These are phyloP conservation scores for Goniomonas avonlea DNA, from an alignment of 78 protist genomes.

Conservation along the genomic window DNA sequence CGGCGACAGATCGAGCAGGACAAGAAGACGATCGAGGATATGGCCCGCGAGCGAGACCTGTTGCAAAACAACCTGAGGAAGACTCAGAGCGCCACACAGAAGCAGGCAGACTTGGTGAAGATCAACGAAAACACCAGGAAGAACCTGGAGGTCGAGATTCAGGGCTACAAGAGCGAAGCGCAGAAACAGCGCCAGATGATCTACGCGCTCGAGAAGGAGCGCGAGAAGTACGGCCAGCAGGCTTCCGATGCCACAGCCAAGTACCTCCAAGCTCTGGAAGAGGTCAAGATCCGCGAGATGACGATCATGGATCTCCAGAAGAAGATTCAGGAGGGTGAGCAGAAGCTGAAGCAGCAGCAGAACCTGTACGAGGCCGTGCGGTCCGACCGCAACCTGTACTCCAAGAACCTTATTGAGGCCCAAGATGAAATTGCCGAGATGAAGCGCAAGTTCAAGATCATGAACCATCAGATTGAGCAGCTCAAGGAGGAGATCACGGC, in stretches of 20 bases:
- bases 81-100: background rate
- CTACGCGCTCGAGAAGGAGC: slow-evolving; percentile 55
- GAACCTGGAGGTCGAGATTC: slow-evolving; percentile 52
- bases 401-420: slow-evolving; percentile 73
- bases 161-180: slow-evolving; percentile 40
- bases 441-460: slow-evolving; percentile 71
- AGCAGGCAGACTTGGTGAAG: slow-evolving; percentile 23
- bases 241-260: slow-evolving; percentile 37
- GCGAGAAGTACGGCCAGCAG: slow-evolving; percentile 44
- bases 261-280: slow-evolving; percentile 59
- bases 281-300: slow-evolving; percentile 49
- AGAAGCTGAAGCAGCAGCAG: slow-evolving; percentile 68
- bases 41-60: slow-evolving; percentile 44
- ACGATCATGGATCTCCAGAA: slow-evolving; percentile 52
- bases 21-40: slow-evolving; percentile 17
- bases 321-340: slow-evolving; percentile 56
- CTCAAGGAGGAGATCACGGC: slow-evolving; percentile 67
- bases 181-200: slow-evolving; percentile 43
- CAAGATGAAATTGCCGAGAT: slow-evolving; percentile 71
- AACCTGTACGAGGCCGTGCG: slow-evolving; percentile 75
- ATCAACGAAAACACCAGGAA: slow-evolving; percentile 19
- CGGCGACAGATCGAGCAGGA: slow-evolving; percentile 21
- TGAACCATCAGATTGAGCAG: slow-evolving; percentile 73
- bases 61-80: slow-evolving; percentile 22
- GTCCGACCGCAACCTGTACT: slow-evolving; percentile 72